phyloP scores from a whole-genome alignment of 1,284 basidiomycete species.

The Hemileccinum hortonii region DNA sequence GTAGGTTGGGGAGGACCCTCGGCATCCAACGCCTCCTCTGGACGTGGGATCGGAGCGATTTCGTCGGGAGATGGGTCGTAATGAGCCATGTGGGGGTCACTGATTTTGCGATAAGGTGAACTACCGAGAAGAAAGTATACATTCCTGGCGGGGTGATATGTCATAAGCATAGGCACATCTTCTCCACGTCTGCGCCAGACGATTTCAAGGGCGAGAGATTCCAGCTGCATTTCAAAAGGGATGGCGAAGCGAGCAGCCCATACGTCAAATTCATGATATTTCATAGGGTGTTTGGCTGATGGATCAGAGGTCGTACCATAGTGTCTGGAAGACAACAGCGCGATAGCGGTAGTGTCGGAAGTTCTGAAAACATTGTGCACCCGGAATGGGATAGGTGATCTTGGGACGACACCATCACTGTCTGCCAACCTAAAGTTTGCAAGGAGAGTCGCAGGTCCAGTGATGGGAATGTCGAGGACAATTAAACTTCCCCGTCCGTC shows the following conservation, averaged over 20 bases:
- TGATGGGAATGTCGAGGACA: slow-evolving; percentile 42
- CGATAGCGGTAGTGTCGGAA: slow-evolving; percentile 41
- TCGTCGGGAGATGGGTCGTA: slow-evolving; percentile 65
- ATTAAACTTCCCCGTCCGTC: slow-evolving; percentile 76
- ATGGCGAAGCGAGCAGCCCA: slow-evolving; percentile 58
- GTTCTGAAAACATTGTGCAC: slow-evolving; percentile 47
- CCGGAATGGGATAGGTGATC: slow-evolving; percentile 51
- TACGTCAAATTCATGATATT: slow-evolving; percentile 54
- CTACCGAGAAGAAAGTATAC: slow-evolving; percentile 60
- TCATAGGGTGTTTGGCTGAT: slow-evolving; percentile 17
- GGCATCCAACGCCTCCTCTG: slow-evolving; percentile 52
- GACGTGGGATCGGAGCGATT: slow-evolving; percentile 63
- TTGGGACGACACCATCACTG: slow-evolving; percentile 24
- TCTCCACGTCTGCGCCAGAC: slow-evolving; percentile 70
- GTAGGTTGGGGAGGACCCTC: slow-evolving; percentile 27
- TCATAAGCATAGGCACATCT: slow-evolving; percentile 67
- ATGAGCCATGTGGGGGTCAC: slow-evolving; percentile 30
- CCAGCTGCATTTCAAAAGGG: slow-evolving; percentile 33
- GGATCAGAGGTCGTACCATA: slow-evolving; percentile 30
- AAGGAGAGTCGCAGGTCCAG: slow-evolving; percentile 44
- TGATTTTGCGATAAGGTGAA: slow-evolving; percentile 48
- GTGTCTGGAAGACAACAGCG: slow-evolving; percentile 57
- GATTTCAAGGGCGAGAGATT: slow-evolving; percentile 44
- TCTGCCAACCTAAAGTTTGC: slow-evolving; percentile 54
- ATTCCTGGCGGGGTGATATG: slow-evolving; percentile 46